Evolutionary conservation across 2,329 filamentous ascomycete genomes (phyloP), one percentile per base, ranked within the genome.

Genomic region (Chaetomiaceae sp.): DNA sequence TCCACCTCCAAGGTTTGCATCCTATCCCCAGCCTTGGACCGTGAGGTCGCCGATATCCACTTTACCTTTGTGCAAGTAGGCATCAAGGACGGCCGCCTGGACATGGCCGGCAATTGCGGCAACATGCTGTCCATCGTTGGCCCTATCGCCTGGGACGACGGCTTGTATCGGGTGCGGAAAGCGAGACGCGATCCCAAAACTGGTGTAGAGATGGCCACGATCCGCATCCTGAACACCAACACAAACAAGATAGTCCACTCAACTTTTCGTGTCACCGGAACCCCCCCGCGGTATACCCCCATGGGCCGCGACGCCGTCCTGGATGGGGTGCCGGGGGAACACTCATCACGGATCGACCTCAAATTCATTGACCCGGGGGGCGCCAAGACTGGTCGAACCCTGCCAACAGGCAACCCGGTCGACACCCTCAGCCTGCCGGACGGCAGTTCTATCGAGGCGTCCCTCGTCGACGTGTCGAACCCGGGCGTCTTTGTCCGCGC

Each of bases 41-140:
- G 18, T 1, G 56, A 58, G 18, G 5, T 47, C 11, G 58, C 58
- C 30, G 60, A 61, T 11, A 56, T 65, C 10, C 59, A 62, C 11
- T 89, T 85, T 63, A 90, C 85, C 0, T 90, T 90, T 64, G 79
- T 85, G 1, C 81, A 84, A 34, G 72, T 89, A 6, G 85, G 85
- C 2, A 78, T 89, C 49, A 77, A 78, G 48, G 76, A 84, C 59
- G 71, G 72, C 4, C 69, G 72, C 29, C 74, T 90, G 2, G 86
- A 89, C 62, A 77, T 81, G 61, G 81, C 82, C 0, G 82, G 85
- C 21, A 90, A 89, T 61, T 89, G 86, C 64, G 86, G 86, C n/a
- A 89, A 89, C 65, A 86, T 90, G 83, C 81, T 75, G 5, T 76
- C 79, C 36, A 77, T 81, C 0, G 77, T 89, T 41, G 87, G 85